phyloP scores from a whole-genome alignment of 306 rosid species.

The Mimosa bimucronata region DNA sequence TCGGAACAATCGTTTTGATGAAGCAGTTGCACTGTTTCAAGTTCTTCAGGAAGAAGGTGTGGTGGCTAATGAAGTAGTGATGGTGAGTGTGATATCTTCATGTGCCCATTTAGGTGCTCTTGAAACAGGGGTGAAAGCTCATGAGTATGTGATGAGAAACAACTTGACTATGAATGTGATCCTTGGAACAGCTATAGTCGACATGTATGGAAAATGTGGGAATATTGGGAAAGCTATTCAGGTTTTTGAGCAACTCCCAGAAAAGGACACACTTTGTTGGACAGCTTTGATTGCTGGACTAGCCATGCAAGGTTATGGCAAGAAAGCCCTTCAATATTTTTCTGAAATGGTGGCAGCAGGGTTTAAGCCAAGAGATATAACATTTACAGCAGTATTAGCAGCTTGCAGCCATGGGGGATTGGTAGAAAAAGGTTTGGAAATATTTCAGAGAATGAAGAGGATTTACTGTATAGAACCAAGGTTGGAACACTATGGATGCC shows the following conservation, averaged over 20 bases:
- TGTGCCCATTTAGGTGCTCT: constrained; percentile 59
- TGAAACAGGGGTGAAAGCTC: constrained; percentile 45
- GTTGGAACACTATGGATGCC: constrained; percentile 56
- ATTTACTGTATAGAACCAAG: constrained; percentile 45
- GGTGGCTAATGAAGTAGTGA: constrained; percentile 51
- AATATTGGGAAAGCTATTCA: constrained; percentile 43
- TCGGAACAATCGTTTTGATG: constrained; percentile 37
- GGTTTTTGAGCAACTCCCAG: constrained; percentile 42
- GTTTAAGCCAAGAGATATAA: constrained; percentile 44
- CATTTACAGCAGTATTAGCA: constrained; percentile 51
- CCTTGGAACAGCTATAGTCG: constrained; percentile 54
- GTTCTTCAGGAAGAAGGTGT: constrained; percentile 44
- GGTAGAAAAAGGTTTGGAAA: constrained; percentile 41
- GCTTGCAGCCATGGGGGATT: constrained; percentile 54
- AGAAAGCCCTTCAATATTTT: constrained; percentile 43
- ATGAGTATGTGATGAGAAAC: constrained; percentile 44
- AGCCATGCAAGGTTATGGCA: constrained; percentile 50
- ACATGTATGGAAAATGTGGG: constrained; percentile 59
- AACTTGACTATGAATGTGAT: constrained; percentile 41
- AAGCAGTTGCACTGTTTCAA: constrained; percentile 40
- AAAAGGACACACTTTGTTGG: constrained; percentile 47
- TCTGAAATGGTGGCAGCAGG: constrained; percentile 41
- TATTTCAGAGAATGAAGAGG: constrained; percentile 47
- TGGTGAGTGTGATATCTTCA: constrained; percentile 53
- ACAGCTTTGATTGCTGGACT: constrained; percentile 53